Evolutionary conservation across 441 rosid species (phyloP).

Genomic region (Hura crepitans): DNA sequence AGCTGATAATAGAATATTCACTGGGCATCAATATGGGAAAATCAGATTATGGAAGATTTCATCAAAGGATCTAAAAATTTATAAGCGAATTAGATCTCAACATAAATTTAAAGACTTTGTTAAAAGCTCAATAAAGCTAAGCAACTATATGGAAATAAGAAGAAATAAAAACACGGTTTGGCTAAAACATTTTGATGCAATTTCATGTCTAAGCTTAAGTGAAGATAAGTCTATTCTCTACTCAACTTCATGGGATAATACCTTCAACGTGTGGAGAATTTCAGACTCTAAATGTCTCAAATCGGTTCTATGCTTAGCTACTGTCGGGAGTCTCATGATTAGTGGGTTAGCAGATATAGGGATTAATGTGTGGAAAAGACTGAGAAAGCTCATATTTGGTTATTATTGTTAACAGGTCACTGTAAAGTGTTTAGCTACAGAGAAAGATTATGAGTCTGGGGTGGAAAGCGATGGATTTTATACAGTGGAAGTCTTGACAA

Average conservation of each 20-base stretch:
- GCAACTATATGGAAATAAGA: slow-evolving; percentile 50
- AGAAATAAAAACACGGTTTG: slow-evolving; percentile 42
- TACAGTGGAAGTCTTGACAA: slow-evolving; percentile 90
- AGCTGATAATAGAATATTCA: slow-evolving; percentile 54
- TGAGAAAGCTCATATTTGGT: slow-evolving; percentile 47
- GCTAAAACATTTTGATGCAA: slow-evolving; percentile 67
- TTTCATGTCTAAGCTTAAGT: slow-evolving; percentile 66
- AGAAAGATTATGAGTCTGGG: slow-evolving; percentile 44
- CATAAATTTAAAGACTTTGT: slow-evolving; percentile 60
- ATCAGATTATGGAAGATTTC: slow-evolving; percentile 73
- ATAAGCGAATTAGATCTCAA: slow-evolving; percentile 58
- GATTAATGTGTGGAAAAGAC: slow-evolving; percentile 76
- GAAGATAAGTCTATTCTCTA: slow-evolving; percentile 60
- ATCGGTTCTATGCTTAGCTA: slow-evolving; percentile 62
- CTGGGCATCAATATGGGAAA: slow-evolving; percentile 93
- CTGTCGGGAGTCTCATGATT: slow-evolving; percentile 62
- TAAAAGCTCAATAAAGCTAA: slow-evolving; percentile 51
- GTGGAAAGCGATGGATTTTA: slow-evolving; percentile 56
- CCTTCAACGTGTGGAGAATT: slow-evolving; percentile 78
- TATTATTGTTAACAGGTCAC: slow-evolving; percentile 68
- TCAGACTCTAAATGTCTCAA: slow-evolving; percentile 66
- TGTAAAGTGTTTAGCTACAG: slow-evolving; percentile 81
- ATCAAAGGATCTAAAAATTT: slow-evolving; percentile 34
- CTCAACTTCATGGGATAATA: slow-evolving; percentile 83
- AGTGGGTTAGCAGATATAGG: slow-evolving; percentile 86